Percentiles rank a stretch among this genome's conserved stretches.
Conservation (phyloP, 2,329 filamentous ascomycete species). For the Didymosphaeria variabile region DNA sequence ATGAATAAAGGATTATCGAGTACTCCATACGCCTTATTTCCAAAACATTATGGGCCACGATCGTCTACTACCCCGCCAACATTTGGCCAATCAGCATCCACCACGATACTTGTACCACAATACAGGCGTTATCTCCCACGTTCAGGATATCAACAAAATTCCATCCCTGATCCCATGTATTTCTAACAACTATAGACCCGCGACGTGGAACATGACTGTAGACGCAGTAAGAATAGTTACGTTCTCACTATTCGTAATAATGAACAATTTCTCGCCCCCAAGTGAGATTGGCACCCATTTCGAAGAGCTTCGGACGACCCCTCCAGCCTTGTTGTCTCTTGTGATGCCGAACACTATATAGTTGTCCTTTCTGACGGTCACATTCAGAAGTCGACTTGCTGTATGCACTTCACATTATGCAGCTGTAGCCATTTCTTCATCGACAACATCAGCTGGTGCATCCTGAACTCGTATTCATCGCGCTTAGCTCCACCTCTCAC, state of each 20-base stretch:
- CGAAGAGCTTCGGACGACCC: too few relatives aligned
- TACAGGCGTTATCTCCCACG: background rate
- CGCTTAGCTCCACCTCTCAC: too few relatives aligned
- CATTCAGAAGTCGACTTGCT: too few relatives aligned
- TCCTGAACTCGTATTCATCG: too few relatives aligned
- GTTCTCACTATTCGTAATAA: background rate
- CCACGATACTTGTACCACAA: constrained; percentile 11
- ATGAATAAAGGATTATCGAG: background rate
- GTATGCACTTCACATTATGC: too few relatives aligned
- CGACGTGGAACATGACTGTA: background rate
- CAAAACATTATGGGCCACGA: background rate
- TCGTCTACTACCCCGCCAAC: constrained; percentile 8
- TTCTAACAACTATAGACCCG: background rate
- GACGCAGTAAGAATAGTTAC: background rate
- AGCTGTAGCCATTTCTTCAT: too few relatives aligned
- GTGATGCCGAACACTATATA: too few relatives aligned
- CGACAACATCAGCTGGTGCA: too few relatives aligned
- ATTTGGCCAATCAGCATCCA: constrained; percentile 9
- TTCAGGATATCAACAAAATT: background rate
- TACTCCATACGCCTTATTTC: constrained; percentile 11
- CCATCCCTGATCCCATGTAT: background rate
- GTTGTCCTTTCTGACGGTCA: too few relatives aligned
- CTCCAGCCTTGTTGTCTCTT: too few relatives aligned
- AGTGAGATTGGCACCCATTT: too few relatives aligned
- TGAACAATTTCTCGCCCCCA: too few relatives aligned